Percentiles rank a stretch among this genome's conserved stretches.
Conservation (phyloP, 768 basidiomycete genomes). For the Boletus reticulatus region DNA sequence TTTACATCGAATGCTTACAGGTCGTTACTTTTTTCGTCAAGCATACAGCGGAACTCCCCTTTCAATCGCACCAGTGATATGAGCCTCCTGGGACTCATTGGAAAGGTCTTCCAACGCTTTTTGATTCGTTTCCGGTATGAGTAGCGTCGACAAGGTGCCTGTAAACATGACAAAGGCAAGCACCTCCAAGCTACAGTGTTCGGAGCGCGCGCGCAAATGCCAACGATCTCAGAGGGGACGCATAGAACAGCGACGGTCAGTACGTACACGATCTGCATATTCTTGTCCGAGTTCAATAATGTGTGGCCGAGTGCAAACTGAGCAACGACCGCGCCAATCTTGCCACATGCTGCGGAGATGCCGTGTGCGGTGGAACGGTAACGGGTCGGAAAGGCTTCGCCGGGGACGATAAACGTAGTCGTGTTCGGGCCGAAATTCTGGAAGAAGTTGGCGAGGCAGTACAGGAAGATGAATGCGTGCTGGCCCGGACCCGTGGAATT, state of each 20-base stretch:
- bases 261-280: conserved; percentile 66
- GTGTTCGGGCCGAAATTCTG: conserved; percentile 37
- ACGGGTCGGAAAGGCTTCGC: conserved; percentile 75
- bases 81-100: conserved; percentile 64
- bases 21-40: not conserved
- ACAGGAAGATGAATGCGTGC: conserved; percentile 46
- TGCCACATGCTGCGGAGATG: conserved; percentile 72
- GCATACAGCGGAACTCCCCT: conserved; percentile 13
- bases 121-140: conserved; percentile 79
- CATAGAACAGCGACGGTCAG: not conserved
- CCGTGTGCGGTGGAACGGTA: conserved; percentile 75
- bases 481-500: conserved; percentile 47
- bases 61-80: conserved; percentile 35
- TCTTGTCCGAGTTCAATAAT: conserved; percentile 53
- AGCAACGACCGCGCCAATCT: conserved; percentile 72
- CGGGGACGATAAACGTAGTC: conserved; percentile 73
- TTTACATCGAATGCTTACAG: not conserved
- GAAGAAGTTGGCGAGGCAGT: conserved; percentile 18
- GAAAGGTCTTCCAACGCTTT: conserved; percentile 67
- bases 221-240: not conserved
- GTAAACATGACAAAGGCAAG: conserved; percentile 86
- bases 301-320: conserved; percentile 69
- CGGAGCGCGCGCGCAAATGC: no score
- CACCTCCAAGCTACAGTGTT: conserved; percentile 54
- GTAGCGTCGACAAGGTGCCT: conserved; percentile 75